Evolutionary conservation across 1,284 basidiomycete species (phyloP), one percentile per base, ranked within the genome.

Genomic region (Trichosporon inkin): DNA sequence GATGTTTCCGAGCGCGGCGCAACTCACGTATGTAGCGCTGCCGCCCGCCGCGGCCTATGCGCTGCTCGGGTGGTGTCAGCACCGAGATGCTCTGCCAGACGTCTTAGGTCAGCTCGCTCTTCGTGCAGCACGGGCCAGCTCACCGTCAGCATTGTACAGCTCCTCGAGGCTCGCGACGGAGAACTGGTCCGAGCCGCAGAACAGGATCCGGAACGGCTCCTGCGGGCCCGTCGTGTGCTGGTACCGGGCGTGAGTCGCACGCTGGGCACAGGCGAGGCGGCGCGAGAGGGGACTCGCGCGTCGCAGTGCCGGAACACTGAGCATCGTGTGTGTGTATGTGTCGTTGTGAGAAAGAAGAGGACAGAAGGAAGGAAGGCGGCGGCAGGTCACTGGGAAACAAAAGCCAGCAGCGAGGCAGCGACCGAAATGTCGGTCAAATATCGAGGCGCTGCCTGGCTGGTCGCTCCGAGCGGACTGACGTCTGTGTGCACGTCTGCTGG

Each of bases 141-240:
- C 55, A 74, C 77, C 74, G 28, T 32, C 28, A 8, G 28, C 28
- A 8, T 32, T 32, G 20, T 76, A 68, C 0, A 80, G 65, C 0
- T 74, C 71, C 38, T 69, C 57, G n/a, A 80, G 71, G 2, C 71
- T 71, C 17, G 65, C 69, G 28, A 74, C 69, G 16, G 79, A 80
- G 64, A 81, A 81, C 13, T 65, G 64, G 61, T 80, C 80, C 8
- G 78, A 78, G 5, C 80, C 80, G 60, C 79, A 77, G 63, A 79
- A 81, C 14, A 81, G 68, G 20, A 81, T 70, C 20, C 77, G 69
- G 67, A 78, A 77, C 3, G 67, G 68, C 36, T 65, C 61, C 4
- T 49, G 62, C 58, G 32, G 38, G 58, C 36, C 44, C 3, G 32
- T 47, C 5, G 28, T 24, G 13, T 55, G 49, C 44, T 35, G 17